Percentiles rank a stretch among this genome's conserved stretches.
phyloP scores from a whole-genome alignment of 495 filamentous ascomycete genomes.

The Penicillium turbatum region DNA sequence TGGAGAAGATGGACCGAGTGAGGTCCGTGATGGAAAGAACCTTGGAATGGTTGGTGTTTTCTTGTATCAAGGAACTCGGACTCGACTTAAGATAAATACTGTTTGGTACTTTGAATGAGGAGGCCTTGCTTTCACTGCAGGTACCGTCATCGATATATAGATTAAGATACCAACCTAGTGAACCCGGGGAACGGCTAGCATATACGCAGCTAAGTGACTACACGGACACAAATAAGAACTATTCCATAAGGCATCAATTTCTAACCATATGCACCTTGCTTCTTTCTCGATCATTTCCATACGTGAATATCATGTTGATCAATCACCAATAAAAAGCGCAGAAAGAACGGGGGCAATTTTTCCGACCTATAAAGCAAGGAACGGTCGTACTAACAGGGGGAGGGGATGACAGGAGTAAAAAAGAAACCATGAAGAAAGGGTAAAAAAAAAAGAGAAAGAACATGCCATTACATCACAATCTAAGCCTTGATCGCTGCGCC shows the following conservation, averaged over 20 bases:
- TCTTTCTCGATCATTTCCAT: conserved; percentile 13
- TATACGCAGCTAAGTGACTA: not conserved
- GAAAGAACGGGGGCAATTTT: conserved; percentile 13
- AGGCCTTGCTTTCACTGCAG: too few relatives aligned
- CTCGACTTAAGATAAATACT: too few relatives aligned
- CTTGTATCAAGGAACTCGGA: too few relatives aligned
- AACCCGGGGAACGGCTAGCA: too few relatives aligned
- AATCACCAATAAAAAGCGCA: conserved; percentile 13
- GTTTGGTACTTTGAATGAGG: too few relatives aligned
- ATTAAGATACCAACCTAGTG: too few relatives aligned
- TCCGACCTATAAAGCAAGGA: conserved; percentile 11
- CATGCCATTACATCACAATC: conserved; percentile 44
- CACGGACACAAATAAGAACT: not conserved
- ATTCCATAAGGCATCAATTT: conserved; percentile 12
- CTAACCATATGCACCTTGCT: conserved; percentile 13
- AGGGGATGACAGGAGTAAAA: conserved; percentile 8
- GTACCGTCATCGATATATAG: too few relatives aligned
- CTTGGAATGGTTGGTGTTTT: too few relatives aligned
- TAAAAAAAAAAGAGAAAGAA: conserved; percentile 18
- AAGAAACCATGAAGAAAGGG: conserved; percentile 9
- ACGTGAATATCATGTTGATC: conserved; percentile 13
- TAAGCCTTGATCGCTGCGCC: conserved; percentile 61
- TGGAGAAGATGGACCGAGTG: too few relatives aligned
- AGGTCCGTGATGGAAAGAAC: too few relatives aligned
- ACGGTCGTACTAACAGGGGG: conserved; percentile 11